These are phyloP conservation scores for Fomitopsis serialis DNA, from an alignment of 768 basidiomycete species.

Conservation along the genomic window DNA sequence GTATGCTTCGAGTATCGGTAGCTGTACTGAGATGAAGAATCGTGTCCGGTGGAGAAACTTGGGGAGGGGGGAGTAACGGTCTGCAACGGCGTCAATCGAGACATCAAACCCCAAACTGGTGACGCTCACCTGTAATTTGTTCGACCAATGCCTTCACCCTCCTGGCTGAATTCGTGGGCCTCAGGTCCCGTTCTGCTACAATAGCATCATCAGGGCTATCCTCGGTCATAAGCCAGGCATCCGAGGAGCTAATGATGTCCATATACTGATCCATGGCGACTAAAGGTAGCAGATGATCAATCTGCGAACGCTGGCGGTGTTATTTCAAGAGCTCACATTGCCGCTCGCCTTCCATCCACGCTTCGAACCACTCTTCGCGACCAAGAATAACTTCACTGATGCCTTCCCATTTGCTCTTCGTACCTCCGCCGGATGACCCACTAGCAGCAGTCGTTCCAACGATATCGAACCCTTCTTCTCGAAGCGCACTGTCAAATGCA, in stretches of 20 bases:
- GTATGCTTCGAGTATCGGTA: slow-evolving; percentile 80
- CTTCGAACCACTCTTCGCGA: slow-evolving; percentile 82
- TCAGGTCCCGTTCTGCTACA: slow-evolving; percentile 35
- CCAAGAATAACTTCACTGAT: slow-evolving; percentile 79
- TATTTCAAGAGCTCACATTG: slow-evolving; percentile 52
- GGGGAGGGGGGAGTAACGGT: slow-evolving; percentile 89
- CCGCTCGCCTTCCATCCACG: slow-evolving; percentile 87
- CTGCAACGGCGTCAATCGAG: slow-evolving; percentile 30
- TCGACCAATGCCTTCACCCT: slow-evolving; percentile 81
- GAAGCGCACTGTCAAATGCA: slow-evolving; percentile 75
- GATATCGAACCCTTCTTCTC: slow-evolving; percentile 68
- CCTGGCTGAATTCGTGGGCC: slow-evolving; percentile 79
- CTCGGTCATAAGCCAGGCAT: slow-evolving; percentile 83
- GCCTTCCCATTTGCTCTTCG: slow-evolving; percentile 56
- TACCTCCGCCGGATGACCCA: slow-evolving; percentile 16
- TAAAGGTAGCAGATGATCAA: slow-evolving; percentile 24
- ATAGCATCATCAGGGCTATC: slow-evolving; percentile 46
- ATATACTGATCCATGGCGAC: slow-evolving; percentile 87
- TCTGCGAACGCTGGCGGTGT: neutral
- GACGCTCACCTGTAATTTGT: slow-evolving; percentile 75
- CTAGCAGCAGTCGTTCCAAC: slow-evolving; percentile 41
- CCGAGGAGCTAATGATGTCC: slow-evolving; percentile 70
- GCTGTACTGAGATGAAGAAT: slow-evolving; percentile 81
- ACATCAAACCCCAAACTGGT: neutral
- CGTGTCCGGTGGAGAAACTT: slow-evolving; percentile 68